Evolutionary conservation across 2,329 filamentous ascomycete species (phyloP).

Genomic region (Curvularia lunata): DNA sequence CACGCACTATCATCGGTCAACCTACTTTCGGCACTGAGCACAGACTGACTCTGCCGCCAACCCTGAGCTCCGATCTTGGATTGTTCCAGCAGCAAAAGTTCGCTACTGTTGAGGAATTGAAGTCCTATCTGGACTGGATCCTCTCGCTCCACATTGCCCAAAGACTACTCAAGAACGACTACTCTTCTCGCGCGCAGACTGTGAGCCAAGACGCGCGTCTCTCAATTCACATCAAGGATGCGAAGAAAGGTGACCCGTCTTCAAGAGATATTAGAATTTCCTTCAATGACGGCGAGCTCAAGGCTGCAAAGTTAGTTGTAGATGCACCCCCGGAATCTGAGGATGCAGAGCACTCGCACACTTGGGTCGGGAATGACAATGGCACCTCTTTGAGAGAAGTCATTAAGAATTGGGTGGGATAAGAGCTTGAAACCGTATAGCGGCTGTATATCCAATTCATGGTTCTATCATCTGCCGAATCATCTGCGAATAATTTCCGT

Average conservation of each 20-base stretch:
- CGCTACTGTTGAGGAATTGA: conserved; percentile 35
- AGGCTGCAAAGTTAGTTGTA: conserved; percentile 15
- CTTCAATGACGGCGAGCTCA: conserved; percentile 28
- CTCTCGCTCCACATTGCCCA: conserved; percentile 43
- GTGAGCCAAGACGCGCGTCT: conserved; percentile 32
- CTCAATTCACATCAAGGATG: conserved; percentile 29
- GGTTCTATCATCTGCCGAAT: not conserved
- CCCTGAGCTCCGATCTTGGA: conserved; percentile 37
- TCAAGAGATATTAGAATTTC: conserved; percentile 34
- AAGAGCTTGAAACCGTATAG: not conserved
- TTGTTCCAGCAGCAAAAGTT: conserved; percentile 41
- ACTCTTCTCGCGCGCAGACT: conserved; percentile 24
- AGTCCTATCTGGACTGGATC: conserved; percentile 43
- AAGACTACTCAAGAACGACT: conserved; percentile 36
- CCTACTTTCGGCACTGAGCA: conserved; percentile 47
- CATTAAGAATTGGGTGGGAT: conserved; percentile 36
- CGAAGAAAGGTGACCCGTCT: conserved; percentile 24
- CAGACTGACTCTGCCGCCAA: conserved; percentile 40
- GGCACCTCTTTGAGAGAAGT: conserved; percentile 28
- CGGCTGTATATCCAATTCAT: not conserved
- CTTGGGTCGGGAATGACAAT: conserved; percentile 32
- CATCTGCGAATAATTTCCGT: not conserved
- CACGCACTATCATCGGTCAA: conserved; percentile 42
- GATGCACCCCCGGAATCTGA: conserved; percentile 13
- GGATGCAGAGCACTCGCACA: conserved; percentile 24